A percentile compares a stretch with the other conserved stretches of the same genome.
Evolutionary conservation across 305 asterid genomes (phyloP).

Genomic region (Salvia sclarea): DNA sequence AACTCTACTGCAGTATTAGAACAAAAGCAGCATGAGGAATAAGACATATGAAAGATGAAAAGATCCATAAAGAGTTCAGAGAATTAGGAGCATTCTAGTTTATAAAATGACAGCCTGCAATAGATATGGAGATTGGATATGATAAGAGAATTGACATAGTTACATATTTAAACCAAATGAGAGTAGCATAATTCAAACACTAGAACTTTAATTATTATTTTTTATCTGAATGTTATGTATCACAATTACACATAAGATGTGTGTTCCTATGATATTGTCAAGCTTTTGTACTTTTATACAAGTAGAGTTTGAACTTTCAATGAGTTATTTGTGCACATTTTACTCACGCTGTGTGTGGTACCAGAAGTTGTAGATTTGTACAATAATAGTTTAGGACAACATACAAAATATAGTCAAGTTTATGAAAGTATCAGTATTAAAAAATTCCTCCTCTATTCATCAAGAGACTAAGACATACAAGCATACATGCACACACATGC

Average conservation of each 20-base stretch:
- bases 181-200: neutral
- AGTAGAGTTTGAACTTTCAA: neutral
- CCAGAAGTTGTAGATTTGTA: neutral
- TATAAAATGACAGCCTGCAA: neutral
- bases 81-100: conserved; percentile 6
- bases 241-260: neutral
- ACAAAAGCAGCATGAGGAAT: conserved; percentile 31
- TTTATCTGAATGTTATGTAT: neutral
- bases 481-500: neutral
- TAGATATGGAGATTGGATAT: neutral
- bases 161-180: neutral
- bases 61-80: conserved; percentile 19
- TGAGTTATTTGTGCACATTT: neutral
- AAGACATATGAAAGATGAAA: conserved; percentile 30
- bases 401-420: too few relatives aligned
- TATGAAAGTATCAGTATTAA: neutral
- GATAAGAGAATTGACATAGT: neutral
- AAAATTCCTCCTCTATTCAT: neutral
- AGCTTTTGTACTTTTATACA: neutral
- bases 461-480: neutral
- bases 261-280: neutral
- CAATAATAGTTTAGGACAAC: neutral
- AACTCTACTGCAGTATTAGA: conserved; percentile 62
- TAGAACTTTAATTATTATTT: neutral
- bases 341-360: neutral